Base-by-base conservation (phyloP, 345 rosid species). In the Stellera chamaejasme region DNA sequence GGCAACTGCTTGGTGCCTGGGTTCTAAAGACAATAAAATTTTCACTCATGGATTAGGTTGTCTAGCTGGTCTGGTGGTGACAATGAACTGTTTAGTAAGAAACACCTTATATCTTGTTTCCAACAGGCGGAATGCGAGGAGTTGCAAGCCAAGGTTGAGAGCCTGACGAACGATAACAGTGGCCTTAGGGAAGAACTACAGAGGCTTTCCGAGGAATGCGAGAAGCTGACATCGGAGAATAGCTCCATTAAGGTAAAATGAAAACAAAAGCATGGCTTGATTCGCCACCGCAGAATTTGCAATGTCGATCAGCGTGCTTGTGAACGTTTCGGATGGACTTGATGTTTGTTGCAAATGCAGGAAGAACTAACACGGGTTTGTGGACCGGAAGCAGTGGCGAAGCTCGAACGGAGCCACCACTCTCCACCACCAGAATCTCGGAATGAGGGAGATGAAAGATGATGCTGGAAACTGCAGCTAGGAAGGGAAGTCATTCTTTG, bases 91-190 rank as follows among this genome's bases (percentile, higher is more conserved):
- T 32, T 32, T 32, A 5, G 39, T 32, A 5, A 32, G 9, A 32
- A 5, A 32, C 39, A 32, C 9, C 39, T 32, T 5, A 32, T 32
- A 32, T 32, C 39, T 32, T 32, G 7, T 32, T 32, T 32, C 49
- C 43, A 51, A 27, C 59, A 88, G 99, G 97, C 80, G 10, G 99
- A 89, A 66, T 93, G 99, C 50, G 99, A 87, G 47, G 97, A 87
- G 65, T 87, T 94, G 63, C 97, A 87, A 62, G 79, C 41, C 58
- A 83, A 77, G 61, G 97, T 94, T 53, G 90, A 89, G 69, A 65
- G 50, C 42, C 67, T 94, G 70, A 70, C 54, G 43, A 82, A 46
- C 25, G 96, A 94, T 66, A 94, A 89, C 61, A 62, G 52, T 53
- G 62, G 50, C 63, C 87, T 94, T 56, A 75, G 82, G 72, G 92